Conservation (phyloP, 225 moss, liverwort and hornwort species). For the Physcomitrellopsis africana region DNA sequence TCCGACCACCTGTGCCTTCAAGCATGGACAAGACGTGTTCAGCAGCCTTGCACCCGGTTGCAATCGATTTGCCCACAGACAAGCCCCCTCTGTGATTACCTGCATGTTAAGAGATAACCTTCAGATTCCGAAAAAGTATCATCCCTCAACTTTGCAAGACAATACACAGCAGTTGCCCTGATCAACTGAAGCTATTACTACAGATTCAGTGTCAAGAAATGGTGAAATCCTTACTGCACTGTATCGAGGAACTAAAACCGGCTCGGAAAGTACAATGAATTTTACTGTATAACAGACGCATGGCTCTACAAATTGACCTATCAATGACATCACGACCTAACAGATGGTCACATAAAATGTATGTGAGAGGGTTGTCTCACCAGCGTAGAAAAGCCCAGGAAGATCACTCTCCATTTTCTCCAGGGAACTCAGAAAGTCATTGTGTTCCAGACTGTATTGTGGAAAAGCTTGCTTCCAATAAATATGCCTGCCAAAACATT, state of each 20-base stretch:
- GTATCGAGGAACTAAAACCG: neutral
- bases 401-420: constrained; percentile 69
- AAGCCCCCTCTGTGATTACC: constrained; percentile 86
- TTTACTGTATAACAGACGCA: neutral
- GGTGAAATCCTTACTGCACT: neutral
- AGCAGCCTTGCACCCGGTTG: constrained; percentile 76
- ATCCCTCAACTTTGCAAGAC: neutral
- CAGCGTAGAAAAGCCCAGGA: constrained; percentile 77
- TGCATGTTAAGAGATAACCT: constrained; percentile 33
- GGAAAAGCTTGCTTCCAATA: constrained; percentile 92
- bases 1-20: constrained; percentile 72
- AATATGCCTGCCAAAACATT: constrained; percentile 54
- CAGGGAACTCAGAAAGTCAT: constrained; percentile 55
- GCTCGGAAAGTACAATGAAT: neutral
- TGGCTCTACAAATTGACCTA: neutral
- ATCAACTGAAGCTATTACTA: neutral
- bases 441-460: constrained; percentile 69
- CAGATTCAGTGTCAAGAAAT: constrained; percentile 17
- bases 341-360: neutral
- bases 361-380: constrained; percentile 38
- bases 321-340: neutral
- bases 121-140: constrained; percentile 14
- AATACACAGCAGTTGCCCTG: neutral
- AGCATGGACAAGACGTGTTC: constrained; percentile 69
- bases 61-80: constrained; percentile 80